Evolutionary conservation across 2,329 filamentous ascomycete genomes (phyloP).

Genomic region (Fusarium sp.): DNA sequence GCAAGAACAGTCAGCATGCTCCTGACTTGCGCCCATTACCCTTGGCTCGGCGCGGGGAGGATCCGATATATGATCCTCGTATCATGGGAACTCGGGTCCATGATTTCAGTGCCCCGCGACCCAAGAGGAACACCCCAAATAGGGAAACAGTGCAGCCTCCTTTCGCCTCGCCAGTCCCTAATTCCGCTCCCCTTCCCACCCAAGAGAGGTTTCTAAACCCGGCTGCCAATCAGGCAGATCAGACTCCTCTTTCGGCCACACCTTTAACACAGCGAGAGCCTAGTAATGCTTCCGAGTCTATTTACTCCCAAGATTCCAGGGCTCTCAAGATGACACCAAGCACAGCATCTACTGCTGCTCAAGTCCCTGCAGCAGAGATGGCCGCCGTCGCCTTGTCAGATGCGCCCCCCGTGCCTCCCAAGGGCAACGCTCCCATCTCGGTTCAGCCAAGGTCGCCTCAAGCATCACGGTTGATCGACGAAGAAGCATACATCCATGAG

Average conservation of each 20-base stretch:
- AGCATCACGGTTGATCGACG: conserved; percentile 39
- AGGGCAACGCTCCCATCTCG: conserved; percentile 48
- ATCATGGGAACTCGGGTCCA: conserved; percentile 74
- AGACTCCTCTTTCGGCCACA: conserved; percentile 16
- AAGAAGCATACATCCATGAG: conserved; percentile 33
- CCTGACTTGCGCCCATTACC: conserved; percentile 58
- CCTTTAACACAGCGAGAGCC: conserved; percentile 43
- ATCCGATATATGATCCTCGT: conserved; percentile 69
- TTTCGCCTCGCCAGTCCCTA: conserved; percentile 24
- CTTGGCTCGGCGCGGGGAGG: conserved; percentile 54
- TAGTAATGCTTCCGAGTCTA: conserved; percentile 50
- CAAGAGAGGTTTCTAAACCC: conserved; percentile 30
- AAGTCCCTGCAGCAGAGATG: conserved; percentile 12
- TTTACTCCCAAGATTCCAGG: conserved; percentile 46
- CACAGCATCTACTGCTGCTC: conserved; percentile 41
- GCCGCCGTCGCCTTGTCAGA: conserved; percentile 18
- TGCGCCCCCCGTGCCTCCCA: conserved; percentile 55
- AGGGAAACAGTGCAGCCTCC: conserved; percentile 30
- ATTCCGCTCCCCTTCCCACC: conserved; percentile 26
- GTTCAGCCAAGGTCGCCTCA: conserved; percentile 42
- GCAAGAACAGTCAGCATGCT: conserved; percentile 64
- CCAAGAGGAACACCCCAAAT: conserved; percentile 49
- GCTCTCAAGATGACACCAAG: conserved; percentile 45
- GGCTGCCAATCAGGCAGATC: conserved; percentile 5
- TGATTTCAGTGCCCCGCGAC: conserved; percentile 72